Evolutionary conservation across 345 rosid species (phyloP), one percentile per base, ranked within the genome.

Genomic region (Raphanus raphanistrum): DNA sequence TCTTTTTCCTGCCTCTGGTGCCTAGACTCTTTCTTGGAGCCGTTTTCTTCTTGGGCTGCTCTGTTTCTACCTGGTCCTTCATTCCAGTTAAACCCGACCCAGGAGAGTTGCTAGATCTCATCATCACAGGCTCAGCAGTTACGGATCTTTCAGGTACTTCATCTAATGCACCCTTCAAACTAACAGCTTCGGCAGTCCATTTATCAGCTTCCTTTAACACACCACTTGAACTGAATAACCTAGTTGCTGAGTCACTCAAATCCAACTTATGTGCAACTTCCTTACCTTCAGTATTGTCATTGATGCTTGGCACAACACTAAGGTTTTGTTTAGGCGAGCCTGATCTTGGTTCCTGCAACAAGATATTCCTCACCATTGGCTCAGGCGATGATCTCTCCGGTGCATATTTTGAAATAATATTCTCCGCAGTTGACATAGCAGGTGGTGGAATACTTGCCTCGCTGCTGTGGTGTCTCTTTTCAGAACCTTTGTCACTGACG

Each of bases 21-120:
- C 93, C 91, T 77, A 87, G 80, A 25, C 85, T 87, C 86, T 84
- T 92, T 80, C 78, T 88, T 65, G 81, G 63, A 77, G 79, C 68
- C 68, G 41, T 64, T 84, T 85, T 89, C 84, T 82, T 89, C 83
- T 71, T 80, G 41, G 33, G 45, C 31, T 75, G 86, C 73, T 65
- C 87, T 70, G 72, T 58, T 38, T 61, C 76, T 63, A 43, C 72
- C 21, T 21, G 21, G 21, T 21, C 21, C 21, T 21, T 21, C 21
- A 21, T 21, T 21, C 21, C 21, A 21, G 21, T 21, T 21, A 21
- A 21, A 21, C 21, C 21, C 21, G 21, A 21, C 21, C 21, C 21
- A 52, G 77, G 70, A 65, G 76, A 68, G 33, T 45, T 36, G 52
- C 52, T 77, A 78, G 82, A 72, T 78, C 74, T 76, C 63, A 63